These are phyloP conservation scores for Ophiostoma piceae DNA, from an alignment of 2,329 filamentous ascomycete species.

Conservation along the genomic window DNA sequence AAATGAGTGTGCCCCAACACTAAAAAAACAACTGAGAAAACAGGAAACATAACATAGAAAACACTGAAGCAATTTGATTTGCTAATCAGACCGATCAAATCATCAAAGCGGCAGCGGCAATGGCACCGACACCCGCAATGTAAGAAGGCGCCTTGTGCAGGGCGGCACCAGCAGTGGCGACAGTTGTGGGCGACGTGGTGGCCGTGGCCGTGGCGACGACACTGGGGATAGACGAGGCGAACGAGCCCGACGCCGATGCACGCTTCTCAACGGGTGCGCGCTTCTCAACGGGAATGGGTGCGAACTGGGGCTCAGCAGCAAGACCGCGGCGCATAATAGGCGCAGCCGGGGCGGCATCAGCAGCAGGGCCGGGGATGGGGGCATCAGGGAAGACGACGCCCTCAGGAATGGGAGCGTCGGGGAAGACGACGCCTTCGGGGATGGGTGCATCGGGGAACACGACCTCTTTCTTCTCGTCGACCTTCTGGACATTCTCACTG, in stretches of 20 bases:
- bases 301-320: background rate
- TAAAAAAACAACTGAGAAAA: background rate
- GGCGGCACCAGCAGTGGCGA: constrained; percentile 21
- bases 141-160: constrained; percentile 12
- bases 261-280: background rate
- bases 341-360: background rate
- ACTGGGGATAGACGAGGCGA: constrained; percentile 17
- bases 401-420: background rate
- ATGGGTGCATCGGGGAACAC: too few relatives aligned
- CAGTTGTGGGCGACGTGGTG: constrained; percentile 17
- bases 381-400: background rate
- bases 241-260: background rate
- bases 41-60: background rate
- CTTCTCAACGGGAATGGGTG: background rate
- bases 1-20: constrained; percentile 2
- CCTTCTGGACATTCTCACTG: too few relatives aligned
- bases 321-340: constrained; percentile 3
- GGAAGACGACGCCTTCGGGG: background rate
- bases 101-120: constrained; percentile 17
- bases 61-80: too few relatives aligned
- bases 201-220: constrained; percentile 1
- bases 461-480: too few relatives aligned
- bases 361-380: background rate
- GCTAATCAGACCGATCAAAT: too few relatives aligned
- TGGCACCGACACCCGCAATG: constrained; percentile 19